Conservation (phyloP, 2,329 filamentous ascomycete genomes). For the Coccinonectria pachysandricola region DNA sequence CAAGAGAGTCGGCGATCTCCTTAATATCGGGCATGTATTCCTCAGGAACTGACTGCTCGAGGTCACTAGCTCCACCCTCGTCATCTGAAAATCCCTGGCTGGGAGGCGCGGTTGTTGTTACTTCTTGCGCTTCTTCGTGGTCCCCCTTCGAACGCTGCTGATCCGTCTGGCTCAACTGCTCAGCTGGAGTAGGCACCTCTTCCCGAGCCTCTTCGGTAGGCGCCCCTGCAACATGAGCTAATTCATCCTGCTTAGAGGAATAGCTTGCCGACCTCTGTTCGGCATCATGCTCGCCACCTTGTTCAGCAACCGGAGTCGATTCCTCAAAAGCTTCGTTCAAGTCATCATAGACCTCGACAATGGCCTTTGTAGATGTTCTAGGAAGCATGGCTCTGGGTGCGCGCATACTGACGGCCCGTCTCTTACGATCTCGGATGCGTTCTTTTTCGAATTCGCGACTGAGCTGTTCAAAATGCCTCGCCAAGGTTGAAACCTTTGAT, state of each 20-base stretch:
- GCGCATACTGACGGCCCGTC: slow-evolving; percentile 64
- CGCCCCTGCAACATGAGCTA: slow-evolving; percentile 8
- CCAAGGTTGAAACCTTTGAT: slow-evolving; percentile 79
- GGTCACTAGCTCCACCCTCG: slow-evolving; percentile 60
- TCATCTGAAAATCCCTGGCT: slow-evolving; percentile 56
- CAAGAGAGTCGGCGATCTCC: slow-evolving; percentile 52
- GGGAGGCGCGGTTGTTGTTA: slow-evolving; percentile 17
- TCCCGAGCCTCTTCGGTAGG: slow-evolving; percentile 6
- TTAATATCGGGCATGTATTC: slow-evolving; percentile 55
- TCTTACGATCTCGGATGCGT: slow-evolving; percentile 72
- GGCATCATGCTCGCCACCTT: slow-evolving; percentile 18
- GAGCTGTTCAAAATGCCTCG: slow-evolving; percentile 92
- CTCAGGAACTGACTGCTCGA: slow-evolving; percentile 58
- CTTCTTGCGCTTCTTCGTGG: slow-evolving; percentile 20
- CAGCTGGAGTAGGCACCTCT: slow-evolving; percentile 15
- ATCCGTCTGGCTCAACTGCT: slow-evolving; percentile 13
- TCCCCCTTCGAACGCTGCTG: slow-evolving; percentile 18
- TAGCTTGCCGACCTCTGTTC: slow-evolving; percentile 20
- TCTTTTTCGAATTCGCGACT: slow-evolving; percentile 96
- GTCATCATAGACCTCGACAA: slow-evolving; percentile 91
- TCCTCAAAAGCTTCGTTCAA: slow-evolving; percentile 89
- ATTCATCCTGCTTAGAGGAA: slow-evolving; percentile 20
- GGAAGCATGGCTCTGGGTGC: slow-evolving; percentile 71
- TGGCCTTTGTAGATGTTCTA: slow-evolving; percentile 84
- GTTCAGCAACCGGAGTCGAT: slow-evolving; percentile 45